Evolutionary conservation across 2,329 filamentous ascomycete species (phyloP).

Genomic region (Aspergillus versicolor): DNA sequence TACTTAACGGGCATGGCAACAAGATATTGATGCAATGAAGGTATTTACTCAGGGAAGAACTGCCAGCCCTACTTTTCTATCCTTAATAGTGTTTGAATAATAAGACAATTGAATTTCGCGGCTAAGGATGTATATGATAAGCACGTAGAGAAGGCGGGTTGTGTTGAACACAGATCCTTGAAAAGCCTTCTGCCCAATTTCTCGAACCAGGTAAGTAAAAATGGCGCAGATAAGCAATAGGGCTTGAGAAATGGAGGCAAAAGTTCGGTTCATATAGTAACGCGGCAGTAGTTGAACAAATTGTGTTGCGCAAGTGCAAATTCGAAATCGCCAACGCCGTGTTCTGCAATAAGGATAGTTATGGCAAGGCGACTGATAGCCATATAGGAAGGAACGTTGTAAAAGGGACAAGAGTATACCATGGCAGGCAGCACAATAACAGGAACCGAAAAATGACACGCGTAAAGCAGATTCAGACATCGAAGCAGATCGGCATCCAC

Average conservation of each 20-base stretch:
- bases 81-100: neutral
- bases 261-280: neutral
- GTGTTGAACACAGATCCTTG: neutral
- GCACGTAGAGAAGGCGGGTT: neutral
- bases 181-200: neutral
- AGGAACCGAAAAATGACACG: slow-evolving; percentile 5
- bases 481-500: slow-evolving; percentile 9
- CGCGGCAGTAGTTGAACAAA: slow-evolving; percentile 2
- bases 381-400: slow-evolving; percentile 3
- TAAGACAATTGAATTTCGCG: neutral
- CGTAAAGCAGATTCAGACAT: slow-evolving; percentile 7
- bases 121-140: neutral
- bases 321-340: slow-evolving; percentile 24
- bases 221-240: neutral
- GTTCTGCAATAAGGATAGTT: slow-evolving; percentile 22
- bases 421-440: slow-evolving; percentile 5
- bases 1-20: too few species aligned
- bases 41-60: too few species aligned
- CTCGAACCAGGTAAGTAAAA: neutral
- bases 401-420: slow-evolving; percentile 12
- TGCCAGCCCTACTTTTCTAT: too few species aligned
- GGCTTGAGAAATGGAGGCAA: neutral
- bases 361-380: slow-evolving; percentile 7
- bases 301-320: slow-evolving; percentile 7
- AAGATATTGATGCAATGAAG: too few species aligned